Evolutionary conservation across 129 eudicot species (phyloP).

Genomic region (Dittrichia graveolens): DNA sequence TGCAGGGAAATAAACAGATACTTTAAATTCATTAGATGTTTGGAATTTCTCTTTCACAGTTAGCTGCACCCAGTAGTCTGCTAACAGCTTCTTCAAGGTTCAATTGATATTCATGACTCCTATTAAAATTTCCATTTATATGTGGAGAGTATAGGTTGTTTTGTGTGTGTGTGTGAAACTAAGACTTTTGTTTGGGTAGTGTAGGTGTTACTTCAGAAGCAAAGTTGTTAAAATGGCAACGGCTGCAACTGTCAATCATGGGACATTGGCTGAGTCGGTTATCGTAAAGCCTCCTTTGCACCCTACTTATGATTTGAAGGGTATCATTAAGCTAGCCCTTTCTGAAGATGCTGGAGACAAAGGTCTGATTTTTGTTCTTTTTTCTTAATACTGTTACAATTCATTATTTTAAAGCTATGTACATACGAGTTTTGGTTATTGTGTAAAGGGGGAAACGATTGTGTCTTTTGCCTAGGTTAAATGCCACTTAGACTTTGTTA

Average conservation of each 20-base stretch:
- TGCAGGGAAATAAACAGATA: constrained; percentile 21
- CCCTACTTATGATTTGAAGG: constrained; percentile 92
- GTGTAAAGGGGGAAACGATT: background rate
- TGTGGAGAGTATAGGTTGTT: background rate
- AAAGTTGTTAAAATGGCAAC: constrained; percentile 65
- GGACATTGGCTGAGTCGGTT: constrained; percentile 37
- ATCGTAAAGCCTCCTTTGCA: constrained; percentile 71
- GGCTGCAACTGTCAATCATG: constrained; percentile 33
- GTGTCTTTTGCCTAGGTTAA: background rate
- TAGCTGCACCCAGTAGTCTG: constrained; percentile 30
- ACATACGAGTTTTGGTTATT: constrained; percentile 4
- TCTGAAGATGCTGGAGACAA: constrained; percentile 90
- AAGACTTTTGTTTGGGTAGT: background rate
- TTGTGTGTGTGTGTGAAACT: background rate
- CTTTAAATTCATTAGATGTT: constrained; percentile 23
- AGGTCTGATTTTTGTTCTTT: constrained; percentile 42
- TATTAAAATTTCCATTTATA: background rate
- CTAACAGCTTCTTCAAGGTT: constrained; percentile 47
- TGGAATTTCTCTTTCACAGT: constrained; percentile 27
- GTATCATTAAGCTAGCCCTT: constrained; percentile 77
- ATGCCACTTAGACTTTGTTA: constrained; percentile 24
- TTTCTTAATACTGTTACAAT: background rate
- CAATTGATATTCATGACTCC: background rate
- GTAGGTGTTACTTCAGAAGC: constrained; percentile 24
- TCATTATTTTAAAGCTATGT: constrained; percentile 16